Conservation (phyloP, 305 asterid genomes). For the Fraxinus ornus region DNA sequence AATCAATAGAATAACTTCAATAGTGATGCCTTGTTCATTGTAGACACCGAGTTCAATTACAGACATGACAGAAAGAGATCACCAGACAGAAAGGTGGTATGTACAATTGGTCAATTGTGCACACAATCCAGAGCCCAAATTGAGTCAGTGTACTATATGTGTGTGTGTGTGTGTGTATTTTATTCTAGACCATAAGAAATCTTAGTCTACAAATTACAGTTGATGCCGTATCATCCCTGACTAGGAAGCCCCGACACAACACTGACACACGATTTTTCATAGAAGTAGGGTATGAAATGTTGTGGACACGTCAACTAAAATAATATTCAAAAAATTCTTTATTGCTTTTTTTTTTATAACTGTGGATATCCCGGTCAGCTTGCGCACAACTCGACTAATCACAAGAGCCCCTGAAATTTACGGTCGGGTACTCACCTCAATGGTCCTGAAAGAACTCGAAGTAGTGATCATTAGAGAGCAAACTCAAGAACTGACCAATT, state of each 20-base stretch:
- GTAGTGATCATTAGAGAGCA: too few relatives aligned
- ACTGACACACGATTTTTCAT: too few relatives aligned
- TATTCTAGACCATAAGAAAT: neutral
- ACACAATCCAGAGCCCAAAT: slow-evolving; percentile 9
- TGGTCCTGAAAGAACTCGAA: too few relatives aligned
- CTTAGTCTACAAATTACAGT: neutral
- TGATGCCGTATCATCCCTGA: neutral
- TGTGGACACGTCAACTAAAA: neutral
- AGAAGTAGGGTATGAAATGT: neutral
- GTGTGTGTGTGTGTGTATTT: too few relatives aligned
- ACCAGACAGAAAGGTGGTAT: slow-evolving; percentile 2
- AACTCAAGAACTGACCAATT: too few relatives aligned
- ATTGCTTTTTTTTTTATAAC: too few relatives aligned
- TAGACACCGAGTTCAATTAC: slow-evolving; percentile 2
- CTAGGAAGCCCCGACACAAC: neutral
- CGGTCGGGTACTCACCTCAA: too few relatives aligned
- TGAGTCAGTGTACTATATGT: neutral
- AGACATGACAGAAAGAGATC: slow-evolving; percentile 10
- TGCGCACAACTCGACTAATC: too few relatives aligned
- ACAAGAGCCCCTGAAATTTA: too few relatives aligned
- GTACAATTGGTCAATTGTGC: slow-evolving; percentile 9
- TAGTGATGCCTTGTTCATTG: neutral
- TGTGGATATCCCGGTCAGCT: too few relatives aligned
- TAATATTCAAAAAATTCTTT: neutral
- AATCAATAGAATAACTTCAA: slow-evolving; percentile 17